Percentiles rank a stretch among this genome's conserved stretches.
Evolutionary conservation across 306 rosid genomes (phyloP).

Genomic region (Prosopis cineraria): DNA sequence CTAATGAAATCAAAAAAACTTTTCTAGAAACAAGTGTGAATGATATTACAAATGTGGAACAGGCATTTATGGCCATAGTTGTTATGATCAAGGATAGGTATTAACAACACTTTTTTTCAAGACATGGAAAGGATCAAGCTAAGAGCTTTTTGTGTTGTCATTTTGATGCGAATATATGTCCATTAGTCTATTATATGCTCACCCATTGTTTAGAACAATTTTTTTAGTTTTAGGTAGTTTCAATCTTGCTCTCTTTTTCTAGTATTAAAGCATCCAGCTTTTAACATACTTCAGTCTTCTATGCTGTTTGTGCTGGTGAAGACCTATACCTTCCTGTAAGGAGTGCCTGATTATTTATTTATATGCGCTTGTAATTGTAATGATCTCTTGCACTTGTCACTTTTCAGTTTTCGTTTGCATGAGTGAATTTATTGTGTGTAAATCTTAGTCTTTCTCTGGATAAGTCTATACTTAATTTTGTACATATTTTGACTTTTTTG

Average conservation of each 20-base stretch:
- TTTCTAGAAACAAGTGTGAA: too few relatives aligned
- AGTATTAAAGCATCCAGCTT: slow-evolving; percentile 24
- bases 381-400: slow-evolving; percentile 22
- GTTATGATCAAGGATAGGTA: too few relatives aligned
- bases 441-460: slow-evolving; percentile 26
- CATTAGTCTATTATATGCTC: slow-evolving; percentile 34
- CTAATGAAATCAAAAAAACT: too few relatives aligned
- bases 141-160: slow-evolving; percentile 24
- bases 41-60: too few relatives aligned
- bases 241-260: slow-evolving; percentile 6
- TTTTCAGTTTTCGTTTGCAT: slow-evolving; percentile 19
- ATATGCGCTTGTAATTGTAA: slow-evolving; percentile 16
- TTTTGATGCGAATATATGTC: slow-evolving; percentile 25
- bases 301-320: slow-evolving; percentile 14
- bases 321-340: slow-evolving; percentile 14
- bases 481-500: too few relatives aligned
- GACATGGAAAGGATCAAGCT: too few relatives aligned
- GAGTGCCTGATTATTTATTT: slow-evolving; percentile 25
- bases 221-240: slow-evolving; percentile 29
- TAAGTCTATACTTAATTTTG: background rate
- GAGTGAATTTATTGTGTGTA: slow-evolving; percentile 18
- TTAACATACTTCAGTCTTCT: slow-evolving; percentile 24
- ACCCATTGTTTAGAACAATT: slow-evolving; percentile 31
- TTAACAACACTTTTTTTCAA: too few relatives aligned
- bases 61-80: too few relatives aligned